A percentile compares a stretch with the other conserved stretches of the same genome.
These are phyloP conservation scores for Stephania cephalantha DNA, from an alignment of 164 flowering plant genomes.

Conservation along the genomic window DNA sequence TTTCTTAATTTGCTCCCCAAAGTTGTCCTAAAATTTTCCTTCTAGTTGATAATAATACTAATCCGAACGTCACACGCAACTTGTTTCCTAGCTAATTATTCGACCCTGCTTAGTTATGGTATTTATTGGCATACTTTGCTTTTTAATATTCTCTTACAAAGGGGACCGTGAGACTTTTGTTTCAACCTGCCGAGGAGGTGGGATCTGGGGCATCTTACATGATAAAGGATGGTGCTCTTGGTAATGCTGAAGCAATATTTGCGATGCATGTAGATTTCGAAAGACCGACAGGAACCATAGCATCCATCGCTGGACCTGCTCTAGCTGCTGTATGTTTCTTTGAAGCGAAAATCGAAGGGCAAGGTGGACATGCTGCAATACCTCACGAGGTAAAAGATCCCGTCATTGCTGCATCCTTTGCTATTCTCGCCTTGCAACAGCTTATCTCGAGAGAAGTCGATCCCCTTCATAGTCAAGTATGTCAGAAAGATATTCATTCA, in stretches of 20 bases:
- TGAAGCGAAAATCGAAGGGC: conserved; percentile 56
- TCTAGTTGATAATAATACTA: no score
- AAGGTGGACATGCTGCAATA: conserved; percentile 60
- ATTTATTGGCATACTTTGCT: conserved; percentile 3
- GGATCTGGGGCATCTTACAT: conserved; percentile 80
- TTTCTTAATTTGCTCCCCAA: no score
- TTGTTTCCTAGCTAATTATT: no score
- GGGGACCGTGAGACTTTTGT: conserved; percentile 82
- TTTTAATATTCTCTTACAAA: conserved; percentile 16
- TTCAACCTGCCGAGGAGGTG: conserved; percentile 93
- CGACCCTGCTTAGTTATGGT: neutral
- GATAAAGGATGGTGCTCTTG: conserved; percentile 80
- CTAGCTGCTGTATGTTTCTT: conserved; percentile 60
- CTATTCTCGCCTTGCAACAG: conserved; percentile 70
- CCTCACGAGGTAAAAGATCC: conserved; percentile 61
- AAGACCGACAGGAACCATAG: conserved; percentile 54
- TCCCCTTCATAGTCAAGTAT: conserved; percentile 68
- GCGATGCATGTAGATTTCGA: conserved; percentile 49
- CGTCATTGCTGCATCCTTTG: conserved; percentile 53
- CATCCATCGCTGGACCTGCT: conserved; percentile 46
- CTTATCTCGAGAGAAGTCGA: conserved; percentile 71
- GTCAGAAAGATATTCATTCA: conserved; percentile 6
- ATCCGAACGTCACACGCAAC: no score
- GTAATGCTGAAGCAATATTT: conserved; percentile 70
- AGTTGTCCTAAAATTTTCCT: no score